Percentiles rank a stretch among this genome's conserved stretches.
phyloP scores from a whole-genome alignment of 2,329 filamentous ascomycete species.

The Tolypocladium sp. region DNA sequence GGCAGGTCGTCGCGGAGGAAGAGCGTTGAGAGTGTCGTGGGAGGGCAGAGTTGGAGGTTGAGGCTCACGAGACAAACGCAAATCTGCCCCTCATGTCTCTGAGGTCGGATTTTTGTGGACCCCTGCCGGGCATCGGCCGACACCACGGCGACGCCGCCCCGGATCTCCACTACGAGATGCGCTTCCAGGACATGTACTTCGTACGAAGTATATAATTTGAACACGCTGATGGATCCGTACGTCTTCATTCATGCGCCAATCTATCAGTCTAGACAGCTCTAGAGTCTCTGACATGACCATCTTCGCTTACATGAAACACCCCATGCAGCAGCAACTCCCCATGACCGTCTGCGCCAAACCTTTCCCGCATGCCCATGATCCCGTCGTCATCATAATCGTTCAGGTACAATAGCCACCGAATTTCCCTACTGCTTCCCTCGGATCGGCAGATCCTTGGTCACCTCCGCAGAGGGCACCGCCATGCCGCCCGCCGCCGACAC shows the following conservation, averaged over 20 bases:
- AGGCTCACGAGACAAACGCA: not conserved
- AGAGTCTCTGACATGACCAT: not conserved
- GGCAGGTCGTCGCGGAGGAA: not conserved
- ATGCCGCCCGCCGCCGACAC: constrained; percentile 7
- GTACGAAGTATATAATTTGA: not conserved
- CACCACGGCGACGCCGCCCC: not conserved
- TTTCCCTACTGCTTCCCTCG: constrained; percentile 6
- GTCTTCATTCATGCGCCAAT: not conserved
- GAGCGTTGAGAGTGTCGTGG: not conserved
- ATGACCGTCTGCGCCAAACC: not conserved
- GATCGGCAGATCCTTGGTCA: constrained; percentile 13
- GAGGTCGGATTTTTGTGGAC: not conserved
- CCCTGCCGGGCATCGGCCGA: not conserved
- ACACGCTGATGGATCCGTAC: not conserved
- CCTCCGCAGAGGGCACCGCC: constrained; percentile 8
- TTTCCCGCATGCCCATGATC: not conserved
- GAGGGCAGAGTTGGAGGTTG: not conserved
- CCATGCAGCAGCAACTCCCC: not conserved
- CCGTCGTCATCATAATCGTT: not conserved
- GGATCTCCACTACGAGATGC: not conserved
- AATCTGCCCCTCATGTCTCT: not conserved
- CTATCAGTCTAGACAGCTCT: not conserved
- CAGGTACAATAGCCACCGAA: not conserved
- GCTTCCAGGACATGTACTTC: not conserved
- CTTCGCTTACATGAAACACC: not conserved